These are phyloP conservation scores for Fusarium staphyleae DNA, from an alignment of 2,329 filamentous ascomycete species.

Conservation along the genomic window DNA sequence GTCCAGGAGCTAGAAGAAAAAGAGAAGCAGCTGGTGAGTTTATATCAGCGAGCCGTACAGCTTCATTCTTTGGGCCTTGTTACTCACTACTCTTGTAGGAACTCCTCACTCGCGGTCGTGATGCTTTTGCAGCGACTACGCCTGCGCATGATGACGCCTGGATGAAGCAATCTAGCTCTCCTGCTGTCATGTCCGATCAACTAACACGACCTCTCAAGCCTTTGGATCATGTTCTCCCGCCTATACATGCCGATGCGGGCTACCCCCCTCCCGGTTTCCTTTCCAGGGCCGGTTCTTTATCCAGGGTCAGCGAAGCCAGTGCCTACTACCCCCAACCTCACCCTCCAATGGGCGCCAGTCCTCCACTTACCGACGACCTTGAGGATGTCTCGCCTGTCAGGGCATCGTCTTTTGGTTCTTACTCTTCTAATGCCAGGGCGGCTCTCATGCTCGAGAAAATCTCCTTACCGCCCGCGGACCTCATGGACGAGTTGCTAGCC, in stretches of 20 bases:
- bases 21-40: constrained; percentile 38
- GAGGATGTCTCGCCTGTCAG: constrained; percentile 33
- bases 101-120: constrained; percentile 20
- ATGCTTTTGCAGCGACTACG: constrained; percentile 28
- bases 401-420: constrained; percentile 39
- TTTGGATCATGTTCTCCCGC: constrained; percentile 31
- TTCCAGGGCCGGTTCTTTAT: constrained; percentile 18
- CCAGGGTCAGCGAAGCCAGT: constrained; percentile 28
- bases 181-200: constrained; percentile 26
- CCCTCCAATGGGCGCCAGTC: constrained; percentile 37
- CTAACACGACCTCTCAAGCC: constrained; percentile 18
- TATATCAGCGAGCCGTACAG: constrained; percentile 3
- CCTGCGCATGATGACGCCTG: constrained; percentile 34
- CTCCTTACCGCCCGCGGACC: constrained; percentile 32
- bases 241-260: constrained; percentile 32
- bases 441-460: constrained; percentile 42
- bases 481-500: constrained; percentile 39
- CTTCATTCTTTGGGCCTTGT: neutral
- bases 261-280: constrained; percentile 26
- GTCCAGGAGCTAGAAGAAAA: constrained; percentile 40
- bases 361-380: constrained; percentile 40
- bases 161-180: constrained; percentile 32
- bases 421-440: constrained; percentile 40
- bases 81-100: constrained; percentile 23
- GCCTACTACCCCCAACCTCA: constrained; percentile 29